Conservation (phyloP, 1,139 yeast genomes). For the Candida gigantensis region DNA sequence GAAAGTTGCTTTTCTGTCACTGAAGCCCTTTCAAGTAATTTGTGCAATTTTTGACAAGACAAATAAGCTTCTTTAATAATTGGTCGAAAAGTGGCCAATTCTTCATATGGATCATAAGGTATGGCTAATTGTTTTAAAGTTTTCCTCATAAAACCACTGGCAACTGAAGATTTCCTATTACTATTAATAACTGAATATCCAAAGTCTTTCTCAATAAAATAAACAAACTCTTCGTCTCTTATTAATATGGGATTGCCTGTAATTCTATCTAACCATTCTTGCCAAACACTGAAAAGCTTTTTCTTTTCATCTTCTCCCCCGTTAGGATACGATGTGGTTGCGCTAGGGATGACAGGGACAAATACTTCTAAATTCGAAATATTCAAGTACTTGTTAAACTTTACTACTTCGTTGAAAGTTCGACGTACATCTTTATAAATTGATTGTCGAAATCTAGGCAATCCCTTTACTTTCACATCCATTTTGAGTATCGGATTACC, state of each 20-base stretch:
- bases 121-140: slow-evolving; percentile 89
- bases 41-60: slow-evolving; percentile 55
- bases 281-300: slow-evolving; percentile 61
- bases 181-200: slow-evolving; percentile 70
- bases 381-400: slow-evolving; percentile 74
- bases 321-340: slow-evolving; percentile 74
- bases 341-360: slow-evolving; percentile 82
- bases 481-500: slow-evolving; percentile 49
- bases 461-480: slow-evolving; percentile 45
- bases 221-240: slow-evolving; percentile 84
- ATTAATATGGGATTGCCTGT: slow-evolving; percentile 73
- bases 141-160: slow-evolving; percentile 85
- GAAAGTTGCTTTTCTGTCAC: slow-evolving; percentile 59
- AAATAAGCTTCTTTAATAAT: slow-evolving; percentile 76
- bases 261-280: slow-evolving; percentile 84
- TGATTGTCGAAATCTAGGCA: slow-evolving; percentile 76
- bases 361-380: slow-evolving; percentile 88
- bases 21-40: slow-evolving; percentile 55
- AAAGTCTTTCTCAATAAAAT: slow-evolving; percentile 86
- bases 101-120: slow-evolving; percentile 84
- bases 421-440: slow-evolving; percentile 76
- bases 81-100: slow-evolving; percentile 84
- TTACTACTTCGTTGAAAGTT: slow-evolving; percentile 74
- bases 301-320: slow-evolving; percentile 80
- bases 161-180: slow-evolving; percentile 54